Evolutionary conservation across 768 basidiomycete genomes (phyloP).

Genomic region (Cubamyces lactineus): DNA sequence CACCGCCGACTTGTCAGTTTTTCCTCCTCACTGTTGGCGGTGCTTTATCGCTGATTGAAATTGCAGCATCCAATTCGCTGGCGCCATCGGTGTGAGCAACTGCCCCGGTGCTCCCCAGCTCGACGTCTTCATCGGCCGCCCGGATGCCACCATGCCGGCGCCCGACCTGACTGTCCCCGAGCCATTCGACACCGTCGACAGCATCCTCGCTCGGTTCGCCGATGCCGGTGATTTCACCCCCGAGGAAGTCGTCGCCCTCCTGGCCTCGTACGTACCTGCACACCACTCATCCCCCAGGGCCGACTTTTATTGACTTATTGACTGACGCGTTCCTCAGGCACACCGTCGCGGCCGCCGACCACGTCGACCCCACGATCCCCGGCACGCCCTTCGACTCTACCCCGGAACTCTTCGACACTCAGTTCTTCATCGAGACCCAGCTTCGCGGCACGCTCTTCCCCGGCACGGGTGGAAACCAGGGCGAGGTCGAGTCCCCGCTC

Average conservation of each 20-base stretch:
- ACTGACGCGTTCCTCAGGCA: constrained; percentile 21
- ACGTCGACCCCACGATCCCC: constrained; percentile 29
- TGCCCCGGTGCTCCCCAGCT: constrained; percentile 37
- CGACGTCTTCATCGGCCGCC: constrained; percentile 28
- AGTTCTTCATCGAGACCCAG: constrained; percentile 42
- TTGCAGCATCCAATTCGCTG: constrained; percentile 34
- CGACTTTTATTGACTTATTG: neutral
- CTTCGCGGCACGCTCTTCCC: constrained; percentile 38
- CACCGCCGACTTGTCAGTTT: constrained; percentile 28
- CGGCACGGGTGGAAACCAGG: constrained; percentile 26
- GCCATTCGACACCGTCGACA: constrained; percentile 31
- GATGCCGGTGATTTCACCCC: constrained; percentile 31
- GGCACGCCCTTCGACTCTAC: constrained; percentile 32
- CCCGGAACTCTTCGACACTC: constrained; percentile 32
- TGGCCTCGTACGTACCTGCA: constrained; percentile 27
- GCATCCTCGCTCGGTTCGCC: constrained; percentile 32
- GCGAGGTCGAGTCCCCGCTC: constrained; percentile 30
- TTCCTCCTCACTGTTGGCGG: too few species aligned
- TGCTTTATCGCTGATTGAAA: neutral
- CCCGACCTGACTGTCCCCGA: constrained; percentile 25
- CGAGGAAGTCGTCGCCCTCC: constrained; percentile 29
- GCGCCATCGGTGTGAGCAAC: constrained; percentile 33
- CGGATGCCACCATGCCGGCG: constrained; percentile 14
- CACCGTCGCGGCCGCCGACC: constrained; percentile 32
- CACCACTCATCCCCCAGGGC: neutral